Evolutionary conservation across 176 grass and related monocot genomes (phyloP), one percentile per base, ranked within the genome.

Genomic region (Aegilops tauschii): DNA sequence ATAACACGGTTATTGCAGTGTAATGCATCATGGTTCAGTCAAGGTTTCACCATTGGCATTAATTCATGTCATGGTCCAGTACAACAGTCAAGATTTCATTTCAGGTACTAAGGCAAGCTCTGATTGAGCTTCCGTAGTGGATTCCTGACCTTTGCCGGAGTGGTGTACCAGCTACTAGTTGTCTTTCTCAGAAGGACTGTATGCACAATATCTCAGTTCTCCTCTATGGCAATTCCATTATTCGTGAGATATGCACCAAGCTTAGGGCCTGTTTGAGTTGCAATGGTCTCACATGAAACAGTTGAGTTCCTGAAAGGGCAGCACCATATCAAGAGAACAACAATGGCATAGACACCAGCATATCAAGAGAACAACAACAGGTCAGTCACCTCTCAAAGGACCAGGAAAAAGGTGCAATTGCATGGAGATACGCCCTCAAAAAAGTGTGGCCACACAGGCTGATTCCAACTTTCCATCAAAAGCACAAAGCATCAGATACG

Each of bases 401-500:
- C 74, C 47, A 69, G 52, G 2, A 63, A 62, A 69, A 58, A 58
- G 54, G 54, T 21, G 18, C 54, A 58, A 58, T 21, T 58, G 54
- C 54, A 58, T 58, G 54, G 54, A 58, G 54, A 58, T 58, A 58
- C 54, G 54, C 18, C 54, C 54, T 1, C 52, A 20, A 56, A 56
- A 56, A 27, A 5, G 49, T 49, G 35, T 50, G 72, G 69, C 36
- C 37, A 78, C 64, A 78, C 28, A 39, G 44, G 30, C 17, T 72
- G n/a, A 78, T 64, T 49, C 59, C 39, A 83, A 62, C 37, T 82
- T 79, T 79, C n/a, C 78, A 66, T 42, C 67, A 23, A 73, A 82
- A 73, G 84, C 39, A 65, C 9, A 83, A 87, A 87, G 66, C 84
- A 83, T 87, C 80, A 78, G 30, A 73, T 73, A 86, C 21, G 17